phyloP scores from a whole-genome alignment of 768 basidiomycete species.

The Mycena epipterygia region DNA sequence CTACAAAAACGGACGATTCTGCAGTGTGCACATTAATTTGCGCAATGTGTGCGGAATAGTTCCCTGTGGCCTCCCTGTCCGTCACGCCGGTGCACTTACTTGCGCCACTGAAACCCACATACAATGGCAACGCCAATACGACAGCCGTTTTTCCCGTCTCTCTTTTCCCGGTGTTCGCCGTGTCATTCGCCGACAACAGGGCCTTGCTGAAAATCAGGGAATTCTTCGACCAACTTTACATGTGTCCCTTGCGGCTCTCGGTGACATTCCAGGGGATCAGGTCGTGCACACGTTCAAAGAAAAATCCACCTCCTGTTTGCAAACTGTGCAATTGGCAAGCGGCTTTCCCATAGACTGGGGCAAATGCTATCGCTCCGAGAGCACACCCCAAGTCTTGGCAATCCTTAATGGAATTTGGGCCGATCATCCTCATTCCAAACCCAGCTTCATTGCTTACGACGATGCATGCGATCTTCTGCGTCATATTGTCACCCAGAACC shows the following conservation, averaged over 20 bases:
- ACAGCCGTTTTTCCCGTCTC: background rate
- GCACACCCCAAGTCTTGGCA: slow-evolving; percentile 29
- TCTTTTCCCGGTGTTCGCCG: slow-evolving; percentile 14
- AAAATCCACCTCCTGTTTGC: slow-evolving; percentile 26
- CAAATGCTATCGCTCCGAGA: slow-evolving; percentile 35
- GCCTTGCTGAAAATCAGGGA: background rate
- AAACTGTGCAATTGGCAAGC: slow-evolving; percentile 37
- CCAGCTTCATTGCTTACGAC: slow-evolving; percentile 28
- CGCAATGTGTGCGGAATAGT: slow-evolving; percentile 1
- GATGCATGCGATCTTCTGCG: background rate
- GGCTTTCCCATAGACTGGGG: slow-evolving; percentile 35
- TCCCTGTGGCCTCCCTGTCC: slow-evolving; percentile 10
- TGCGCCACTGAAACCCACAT: background rate
- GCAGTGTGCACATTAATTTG: slow-evolving; percentile 36
- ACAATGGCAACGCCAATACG: background rate
- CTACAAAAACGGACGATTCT: slow-evolving; percentile 48
- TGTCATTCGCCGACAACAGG: slow-evolving; percentile 11
- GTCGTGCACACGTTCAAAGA: slow-evolving; percentile 33
- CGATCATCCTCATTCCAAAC: background rate
- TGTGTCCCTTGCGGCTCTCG: background rate
- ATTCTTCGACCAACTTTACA: background rate
- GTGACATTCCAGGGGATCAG: slow-evolving; percentile 3
- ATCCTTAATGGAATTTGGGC: slow-evolving; percentile 25
- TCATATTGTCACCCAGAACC: background rate
- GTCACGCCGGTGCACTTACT: slow-evolving; percentile 6